Evolutionary conservation across 352 stramenopile species (phyloP).

Genomic region (Pythium pyrilobum): DNA sequence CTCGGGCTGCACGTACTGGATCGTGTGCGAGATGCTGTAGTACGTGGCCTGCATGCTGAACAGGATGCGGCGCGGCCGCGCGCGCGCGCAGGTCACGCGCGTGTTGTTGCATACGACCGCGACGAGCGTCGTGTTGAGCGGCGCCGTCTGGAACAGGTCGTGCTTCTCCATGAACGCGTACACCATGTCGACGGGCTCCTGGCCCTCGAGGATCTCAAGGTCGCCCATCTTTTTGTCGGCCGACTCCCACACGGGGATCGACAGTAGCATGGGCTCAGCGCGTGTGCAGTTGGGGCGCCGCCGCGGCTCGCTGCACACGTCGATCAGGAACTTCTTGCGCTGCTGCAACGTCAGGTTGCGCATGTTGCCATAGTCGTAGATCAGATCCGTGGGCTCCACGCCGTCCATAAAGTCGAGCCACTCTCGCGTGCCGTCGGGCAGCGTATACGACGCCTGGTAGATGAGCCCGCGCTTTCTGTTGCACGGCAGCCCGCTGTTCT

Average conservation of each 20-base stretch:
- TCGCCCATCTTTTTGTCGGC: slow-evolving; percentile 64
- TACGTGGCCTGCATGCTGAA: slow-evolving; percentile 82
- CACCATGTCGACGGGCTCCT: slow-evolving; percentile 77
- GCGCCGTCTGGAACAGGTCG: slow-evolving; percentile 76
- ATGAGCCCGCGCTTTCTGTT: slow-evolving; percentile 51
- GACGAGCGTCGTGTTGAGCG: slow-evolving; percentile 67
- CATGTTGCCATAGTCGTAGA: slow-evolving; percentile 69
- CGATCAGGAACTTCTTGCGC: slow-evolving; percentile 59
- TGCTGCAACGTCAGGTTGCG: slow-evolving; percentile 62
- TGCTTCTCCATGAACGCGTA: slow-evolving; percentile 86
- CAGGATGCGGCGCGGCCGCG: slow-evolving; percentile 52
- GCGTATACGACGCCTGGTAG: slow-evolving; percentile 55
- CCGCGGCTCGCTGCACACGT: slow-evolving; percentile 64
- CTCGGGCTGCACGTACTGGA: slow-evolving; percentile 75
- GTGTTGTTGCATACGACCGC: slow-evolving; percentile 71
- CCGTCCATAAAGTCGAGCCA: slow-evolving; percentile 67
- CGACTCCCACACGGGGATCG: slow-evolving; percentile 72
- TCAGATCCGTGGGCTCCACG: slow-evolving; percentile 65
- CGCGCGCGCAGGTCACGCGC: slow-evolving; percentile 49
- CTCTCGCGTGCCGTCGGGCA: slow-evolving; percentile 40
- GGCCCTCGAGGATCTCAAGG: slow-evolving; percentile 67
- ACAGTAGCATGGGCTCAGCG: slow-evolving; percentile 65
- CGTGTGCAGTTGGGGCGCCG: slow-evolving; percentile 68
- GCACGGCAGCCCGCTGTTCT: slow-evolving; percentile 45
- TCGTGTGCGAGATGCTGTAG: slow-evolving; percentile 50